These are phyloP conservation scores for Chlamydomonas sp. DNA, from an alignment of 139 green algal genomes.

Conservation along the genomic window DNA sequence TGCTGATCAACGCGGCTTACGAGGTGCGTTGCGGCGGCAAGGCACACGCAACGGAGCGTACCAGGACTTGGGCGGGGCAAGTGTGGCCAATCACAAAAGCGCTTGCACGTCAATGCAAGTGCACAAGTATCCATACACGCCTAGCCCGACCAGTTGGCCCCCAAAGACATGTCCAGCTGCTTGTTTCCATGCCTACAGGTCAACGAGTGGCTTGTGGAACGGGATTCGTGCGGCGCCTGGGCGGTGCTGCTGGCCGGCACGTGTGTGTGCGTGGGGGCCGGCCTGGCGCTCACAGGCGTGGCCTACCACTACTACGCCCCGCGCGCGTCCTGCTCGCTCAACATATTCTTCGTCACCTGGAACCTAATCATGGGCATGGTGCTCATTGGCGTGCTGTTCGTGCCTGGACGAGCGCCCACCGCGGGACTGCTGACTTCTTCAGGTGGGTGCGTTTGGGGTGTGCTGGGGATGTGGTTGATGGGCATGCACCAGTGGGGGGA, in stretches of 20 bases:
- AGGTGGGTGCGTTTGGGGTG: background rate
- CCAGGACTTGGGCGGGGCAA: no score
- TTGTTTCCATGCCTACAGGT: background rate
- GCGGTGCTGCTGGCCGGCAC: slow-evolving; percentile 56
- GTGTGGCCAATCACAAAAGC: no score
- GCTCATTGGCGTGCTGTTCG: slow-evolving; percentile 66
- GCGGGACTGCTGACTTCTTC: slow-evolving; percentile 74
- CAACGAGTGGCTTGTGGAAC: slow-evolving; percentile 68
- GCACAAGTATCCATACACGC: no score
- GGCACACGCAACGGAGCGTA: no score
- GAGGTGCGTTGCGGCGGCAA: no score
- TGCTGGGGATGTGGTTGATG: background rate
- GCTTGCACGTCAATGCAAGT: no score
- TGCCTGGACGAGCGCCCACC: slow-evolving; percentile 63
- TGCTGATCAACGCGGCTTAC: no score
- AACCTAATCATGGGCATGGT: slow-evolving; percentile 73
- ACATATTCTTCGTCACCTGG: slow-evolving; percentile 89
- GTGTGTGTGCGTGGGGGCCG: slow-evolving; percentile 46
- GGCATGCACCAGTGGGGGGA: background rate
- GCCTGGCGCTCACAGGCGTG: slow-evolving; percentile 68
- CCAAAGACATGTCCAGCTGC: background rate
- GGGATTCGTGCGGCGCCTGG: slow-evolving; percentile 48
- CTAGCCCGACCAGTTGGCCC: no score
- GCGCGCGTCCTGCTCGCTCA: slow-evolving; percentile 57
- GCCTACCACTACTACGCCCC: slow-evolving; percentile 79